phyloP scores from a whole-genome alignment of 371 early-diverging fungal genomes.

The Mortierella sp. region DNA sequence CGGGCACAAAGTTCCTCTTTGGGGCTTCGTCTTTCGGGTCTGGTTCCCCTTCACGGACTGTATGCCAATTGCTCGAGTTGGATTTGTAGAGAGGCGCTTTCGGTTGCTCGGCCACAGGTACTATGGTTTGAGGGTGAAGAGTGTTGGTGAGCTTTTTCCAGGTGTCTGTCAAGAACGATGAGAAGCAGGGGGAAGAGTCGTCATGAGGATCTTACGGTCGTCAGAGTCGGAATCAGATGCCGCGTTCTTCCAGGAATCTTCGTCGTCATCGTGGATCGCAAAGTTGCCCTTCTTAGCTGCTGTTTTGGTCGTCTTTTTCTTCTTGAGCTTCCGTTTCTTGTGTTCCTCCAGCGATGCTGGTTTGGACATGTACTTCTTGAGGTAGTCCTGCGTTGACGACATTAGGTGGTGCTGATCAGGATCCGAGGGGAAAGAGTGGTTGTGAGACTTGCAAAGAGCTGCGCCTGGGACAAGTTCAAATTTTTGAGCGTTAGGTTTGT shows the following conservation, averaged over 20 bases:
- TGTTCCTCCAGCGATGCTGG: conserved; percentile 54
- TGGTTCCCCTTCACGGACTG: conserved; percentile 58
- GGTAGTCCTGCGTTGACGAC: conserved; percentile 53
- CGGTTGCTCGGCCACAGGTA: conserved; percentile 32
- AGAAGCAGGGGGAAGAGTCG: neutral
- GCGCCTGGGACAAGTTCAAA: too few relatives aligned
- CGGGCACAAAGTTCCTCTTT: conserved; percentile 42
- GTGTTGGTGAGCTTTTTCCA: neutral
- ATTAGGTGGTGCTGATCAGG: too few relatives aligned
- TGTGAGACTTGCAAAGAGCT: too few relatives aligned
- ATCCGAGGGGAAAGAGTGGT: too few relatives aligned
- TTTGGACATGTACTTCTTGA: conserved; percentile 52
- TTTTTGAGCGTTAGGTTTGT: neutral
- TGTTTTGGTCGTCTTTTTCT: conserved; percentile 34
- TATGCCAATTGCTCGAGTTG: conserved; percentile 58
- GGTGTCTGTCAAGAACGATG: neutral
- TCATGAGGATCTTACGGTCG: conserved; percentile 11
- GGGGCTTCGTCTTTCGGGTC: conserved; percentile 30
- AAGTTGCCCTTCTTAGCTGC: conserved; percentile 58
- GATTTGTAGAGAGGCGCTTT: conserved; percentile 51
- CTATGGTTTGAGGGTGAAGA: conserved; percentile 6
- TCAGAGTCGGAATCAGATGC: conserved; percentile 38
- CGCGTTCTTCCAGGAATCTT: conserved; percentile 56
- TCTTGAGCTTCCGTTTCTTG: conserved; percentile 59
- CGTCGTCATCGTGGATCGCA: conserved; percentile 70